Base-by-base conservation (phyloP, 2,329 filamentous ascomycete species). In the Colletotrichum viniferum region DNA sequence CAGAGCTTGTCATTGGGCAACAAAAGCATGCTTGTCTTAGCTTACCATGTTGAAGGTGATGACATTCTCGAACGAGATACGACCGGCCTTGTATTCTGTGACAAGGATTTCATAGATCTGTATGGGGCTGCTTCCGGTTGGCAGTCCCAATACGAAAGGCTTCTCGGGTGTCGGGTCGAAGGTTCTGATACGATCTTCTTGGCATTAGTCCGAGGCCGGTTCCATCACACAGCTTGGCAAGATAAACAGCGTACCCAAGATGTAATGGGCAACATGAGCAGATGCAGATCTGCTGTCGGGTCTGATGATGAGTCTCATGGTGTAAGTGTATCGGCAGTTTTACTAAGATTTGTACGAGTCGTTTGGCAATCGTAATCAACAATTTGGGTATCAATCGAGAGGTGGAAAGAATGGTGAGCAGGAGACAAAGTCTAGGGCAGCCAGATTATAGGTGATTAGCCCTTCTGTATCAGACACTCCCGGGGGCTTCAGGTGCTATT, bases 21-120 rank as follows among this genome's bases (percentile, higher is more conserved):
- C 24, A 5, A 16, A 7, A 3, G 13, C 6, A 13, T 14, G 2
- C 7, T 8, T 8, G 1, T 16, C 1, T 9, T 21, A 7, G 66
- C 72, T 12, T 8, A 78, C 94, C 93, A 95, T 94, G 82, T 94
- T 93, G 87, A 95, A 96, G 4, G 94, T 95, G 78, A 95, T 88
- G 79, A 96, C 93, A 92, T 95, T 89, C 79, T 90, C 90, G 83
- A 77, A 76, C 1, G 74, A 79, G 58, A 78, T 73, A 9, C 70
- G 74, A 78, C 90, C 90, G 71, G 88, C 86, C 81, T 92, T 92
- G 86, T 91, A 88, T 76, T 87, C 88, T 76, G 88, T 85, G 32
- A 95, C 93, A 3, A 95, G 88, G 76, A 91, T 88, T 80, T 90
- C 91, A 24, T 80, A 80, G 12, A 80, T 73, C 56, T 61, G 63